Evolutionary conservation across 805 yeast genomes (phyloP).

Genomic region (Metschnikowia sp.): DNA sequence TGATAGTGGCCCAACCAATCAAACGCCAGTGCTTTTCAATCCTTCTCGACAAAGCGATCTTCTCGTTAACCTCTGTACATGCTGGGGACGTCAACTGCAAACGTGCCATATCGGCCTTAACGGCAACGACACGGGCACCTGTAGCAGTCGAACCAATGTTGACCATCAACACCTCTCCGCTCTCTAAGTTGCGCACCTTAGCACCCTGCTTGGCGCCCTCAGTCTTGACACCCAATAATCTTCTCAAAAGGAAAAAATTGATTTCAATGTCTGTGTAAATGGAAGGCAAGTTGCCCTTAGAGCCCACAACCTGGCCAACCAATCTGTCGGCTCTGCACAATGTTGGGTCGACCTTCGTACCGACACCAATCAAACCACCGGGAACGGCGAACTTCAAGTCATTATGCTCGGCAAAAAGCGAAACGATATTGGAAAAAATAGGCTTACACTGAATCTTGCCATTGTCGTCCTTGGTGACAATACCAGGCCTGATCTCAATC

Average conservation of each 20-base stretch:
- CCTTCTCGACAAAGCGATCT: slow-evolving; percentile 98
- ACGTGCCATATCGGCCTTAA: slow-evolving; percentile 99
- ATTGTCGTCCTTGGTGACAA: slow-evolving; percentile 89
- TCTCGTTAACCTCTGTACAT: slow-evolving; percentile 96
- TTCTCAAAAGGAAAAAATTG: slow-evolving; percentile 92
- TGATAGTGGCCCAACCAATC: slow-evolving; percentile 99
- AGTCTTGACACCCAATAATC: slow-evolving; percentile 96
- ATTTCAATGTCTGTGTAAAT: slow-evolving; percentile 97
- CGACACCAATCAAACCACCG: slow-evolving; percentile 99
- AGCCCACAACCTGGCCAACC: slow-evolving; percentile 98
- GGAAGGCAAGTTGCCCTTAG: slow-evolving; percentile 92
- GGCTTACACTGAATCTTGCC: slow-evolving; percentile 93
- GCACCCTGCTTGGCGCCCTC: slow-evolving; percentile 94
- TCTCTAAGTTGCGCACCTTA: slow-evolving; percentile 90
- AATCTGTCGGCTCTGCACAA: slow-evolving; percentile 98
- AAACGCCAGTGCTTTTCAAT: slow-evolving; percentile 99
- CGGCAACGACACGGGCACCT: slow-evolving; percentile 98
- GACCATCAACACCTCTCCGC: slow-evolving; percentile 96
- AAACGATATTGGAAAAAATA: slow-evolving; percentile 87
- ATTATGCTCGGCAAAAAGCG: slow-evolving; percentile 95
- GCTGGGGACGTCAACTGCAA: slow-evolving; percentile 95
- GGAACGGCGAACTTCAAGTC: slow-evolving; percentile 98
- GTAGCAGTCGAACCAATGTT: slow-evolving; percentile 99
- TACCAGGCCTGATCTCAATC: slow-evolving; percentile 98
- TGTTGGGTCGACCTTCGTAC: slow-evolving; percentile 98